Percentiles rank a stretch among this genome's conserved stretches.
Evolutionary conservation across 106 monocot species (phyloP).

Genomic region (Acorus gramineus): DNA sequence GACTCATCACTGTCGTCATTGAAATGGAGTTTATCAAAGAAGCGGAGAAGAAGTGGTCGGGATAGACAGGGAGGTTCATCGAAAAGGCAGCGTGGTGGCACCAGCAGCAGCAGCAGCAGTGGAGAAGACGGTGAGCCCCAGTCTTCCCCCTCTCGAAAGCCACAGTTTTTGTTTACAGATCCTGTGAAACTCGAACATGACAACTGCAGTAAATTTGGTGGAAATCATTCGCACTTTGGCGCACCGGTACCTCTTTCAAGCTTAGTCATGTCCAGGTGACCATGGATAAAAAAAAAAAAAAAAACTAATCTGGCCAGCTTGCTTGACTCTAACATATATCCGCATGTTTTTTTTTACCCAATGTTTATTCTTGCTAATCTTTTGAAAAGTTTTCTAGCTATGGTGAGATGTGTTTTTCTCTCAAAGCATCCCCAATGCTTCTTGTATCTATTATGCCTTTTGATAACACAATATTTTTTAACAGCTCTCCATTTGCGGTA

Average conservation of each 20-base stretch:
- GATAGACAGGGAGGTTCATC: background rate
- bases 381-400: too few species aligned
- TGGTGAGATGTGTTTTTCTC: too few species aligned
- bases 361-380: background rate
- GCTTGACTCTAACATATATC: background rate
- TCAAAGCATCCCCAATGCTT: too few species aligned
- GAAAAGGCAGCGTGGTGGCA: slow-evolving; percentile 1
- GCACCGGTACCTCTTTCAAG: slow-evolving; percentile 18
- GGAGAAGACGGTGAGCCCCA: slow-evolving; percentile 1
- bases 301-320: too few species aligned
- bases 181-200: slow-evolving; percentile 22
- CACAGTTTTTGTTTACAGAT: slow-evolving; percentile 16
- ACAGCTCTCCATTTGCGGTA: too few species aligned
- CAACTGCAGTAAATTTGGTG: slow-evolving; percentile 33
- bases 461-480: too few species aligned
- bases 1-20: slow-evolving; percentile 7
- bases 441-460: too few species aligned
- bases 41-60: slow-evolving; percentile 14
- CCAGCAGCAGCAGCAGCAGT: slow-evolving; percentile 9
- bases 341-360: background rate
- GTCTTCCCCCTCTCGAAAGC: background rate
- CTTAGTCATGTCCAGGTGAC: slow-evolving; percentile 41
- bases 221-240: slow-evolving; percentile 22
- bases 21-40: slow-evolving; percentile 31
- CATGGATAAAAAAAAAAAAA: too few species aligned